These are phyloP conservation scores for Whalleya microplaca DNA, from an alignment of 2,329 filamentous ascomycete species.

Conservation along the genomic window DNA sequence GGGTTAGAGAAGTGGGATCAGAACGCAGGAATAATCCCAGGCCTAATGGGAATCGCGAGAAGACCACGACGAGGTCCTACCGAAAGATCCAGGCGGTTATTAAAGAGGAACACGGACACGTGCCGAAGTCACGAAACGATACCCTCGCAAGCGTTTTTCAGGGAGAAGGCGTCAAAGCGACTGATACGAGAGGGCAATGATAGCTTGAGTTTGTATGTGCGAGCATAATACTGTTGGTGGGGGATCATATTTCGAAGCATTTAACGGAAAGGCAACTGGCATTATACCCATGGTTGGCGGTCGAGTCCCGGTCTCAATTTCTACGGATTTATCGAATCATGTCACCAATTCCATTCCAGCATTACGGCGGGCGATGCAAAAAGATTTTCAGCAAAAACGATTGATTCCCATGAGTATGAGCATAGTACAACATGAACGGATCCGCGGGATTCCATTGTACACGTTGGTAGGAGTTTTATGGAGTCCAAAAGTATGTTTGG, in stretches of 20 bases:
- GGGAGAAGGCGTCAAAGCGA: background rate
- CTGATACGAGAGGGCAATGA: background rate
- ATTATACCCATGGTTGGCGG: slow-evolving; percentile 31
- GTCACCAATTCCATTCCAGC: slow-evolving; percentile 11
- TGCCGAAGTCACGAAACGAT: slow-evolving; percentile 1
- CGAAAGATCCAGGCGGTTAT: background rate
- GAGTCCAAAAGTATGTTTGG: slow-evolving; percentile 19
- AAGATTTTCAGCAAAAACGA: slow-evolving; percentile 18
- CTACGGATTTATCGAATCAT: slow-evolving; percentile 16
- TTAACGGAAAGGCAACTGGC: slow-evolving; percentile 21
- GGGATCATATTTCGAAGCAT: slow-evolving; percentile 18
- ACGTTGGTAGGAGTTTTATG: slow-evolving; percentile 20
- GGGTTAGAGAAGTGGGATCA: background rate
- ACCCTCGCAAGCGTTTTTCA: slow-evolving; percentile 1
- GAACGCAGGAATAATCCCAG: background rate
- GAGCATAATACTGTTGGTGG: slow-evolving; percentile 8
- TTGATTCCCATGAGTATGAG: slow-evolving; percentile 15
- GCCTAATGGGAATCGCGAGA: background rate
- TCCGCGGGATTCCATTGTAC: slow-evolving; percentile 10
- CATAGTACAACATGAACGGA: slow-evolving; percentile 9
- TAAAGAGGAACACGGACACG: background rate
- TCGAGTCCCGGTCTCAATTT: slow-evolving; percentile 22
- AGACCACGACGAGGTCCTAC: background rate
- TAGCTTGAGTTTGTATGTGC: slow-evolving; percentile 2
- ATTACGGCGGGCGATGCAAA: slow-evolving; percentile 12